A percentile compares a stretch with the other conserved stretches of the same genome.
These are phyloP conservation scores for Fusarium irregulare DNA, from an alignment of 2,329 filamentous ascomycete genomes.

Conservation along the genomic window DNA sequence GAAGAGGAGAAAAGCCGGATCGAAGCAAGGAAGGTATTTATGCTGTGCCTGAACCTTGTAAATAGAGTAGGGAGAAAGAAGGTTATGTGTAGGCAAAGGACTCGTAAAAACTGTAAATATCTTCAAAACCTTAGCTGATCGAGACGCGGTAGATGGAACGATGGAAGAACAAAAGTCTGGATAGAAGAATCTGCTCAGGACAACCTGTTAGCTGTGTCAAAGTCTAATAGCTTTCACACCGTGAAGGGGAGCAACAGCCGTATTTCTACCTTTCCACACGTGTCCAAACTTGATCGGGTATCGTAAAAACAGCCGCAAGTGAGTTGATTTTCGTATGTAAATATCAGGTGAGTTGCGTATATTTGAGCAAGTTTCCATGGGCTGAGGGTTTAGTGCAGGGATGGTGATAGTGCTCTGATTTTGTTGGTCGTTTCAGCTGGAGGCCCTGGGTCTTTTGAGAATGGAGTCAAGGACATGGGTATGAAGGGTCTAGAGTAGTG, in stretches of 20 bases:
- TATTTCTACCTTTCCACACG: conserved; percentile 18
- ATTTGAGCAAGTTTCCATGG: conserved; percentile 45
- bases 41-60: too few relatives aligned
- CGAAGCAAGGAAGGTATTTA: too few relatives aligned
- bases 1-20: too few relatives aligned
- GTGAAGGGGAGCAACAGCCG: neutral
- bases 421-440: neutral
- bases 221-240: conserved; percentile 4
- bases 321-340: neutral
- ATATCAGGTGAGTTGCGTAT: conserved; percentile 31
- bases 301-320: neutral
- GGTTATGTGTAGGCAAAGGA: too few relatives aligned
- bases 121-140: neutral
- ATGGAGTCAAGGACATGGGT: neutral
- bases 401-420: conserved; percentile 10
- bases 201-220: neutral
- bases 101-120: too few relatives aligned
- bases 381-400: conserved; percentile 21
- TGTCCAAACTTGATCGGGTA: neutral
- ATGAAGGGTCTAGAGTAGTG: neutral
- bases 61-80: too few relatives aligned
- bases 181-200: too few relatives aligned
- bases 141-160: neutral
- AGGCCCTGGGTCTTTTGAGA: neutral
- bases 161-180: neutral